Base-by-base conservation (phyloP, 352 stramenopile genomes). In the Sclerospora graminicola region DNA sequence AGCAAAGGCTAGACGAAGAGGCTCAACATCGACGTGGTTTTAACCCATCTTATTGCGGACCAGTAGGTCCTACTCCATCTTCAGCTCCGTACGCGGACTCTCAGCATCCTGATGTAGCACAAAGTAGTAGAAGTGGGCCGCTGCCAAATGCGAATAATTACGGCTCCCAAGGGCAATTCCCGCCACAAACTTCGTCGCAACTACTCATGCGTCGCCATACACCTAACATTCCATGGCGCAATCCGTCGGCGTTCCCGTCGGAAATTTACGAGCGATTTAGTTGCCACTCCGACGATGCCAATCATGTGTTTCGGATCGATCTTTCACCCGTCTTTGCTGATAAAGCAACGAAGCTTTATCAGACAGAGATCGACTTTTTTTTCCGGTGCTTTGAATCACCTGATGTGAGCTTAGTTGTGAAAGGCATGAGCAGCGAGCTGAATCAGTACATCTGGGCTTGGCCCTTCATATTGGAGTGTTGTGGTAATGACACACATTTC, bases 361-460 rank as follows among this genome's bases (percentile, higher is more conserved):
- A 84, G 36, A 60, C 56, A 0, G 74, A 86, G 33, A 79, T 82
- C 39, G 70, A 81, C 36, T 82, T 82, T 35, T 79, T 77, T 45
- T 79, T 75, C 39, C 54, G 64, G 41, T 84, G 72, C 49, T 86
- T 89, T 37, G 74, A 89, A 42, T 85, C 73, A 11, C 59, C 77
- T n/a, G 72, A 83, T 35, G 77, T 84, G 24, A 89, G 69, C 30
- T 48, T 89, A 9, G 67, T 85, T 10, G 71, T 89, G 19, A 89
- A 89, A 41, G 77, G 77, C 20, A 86, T 89, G 71, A 69, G 62
- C 13, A 89, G 71, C 39, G 73, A 85, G 31, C 51, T 89, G 40
- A 89, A 84, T 41, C 73, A 77, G 62, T 85, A 85, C 47, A 78
- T 89, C 27, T 89, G 77, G 77, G 68, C 70, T 8, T 89, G 73